Evolutionary conservation across 2,329 filamentous ascomycete species (phyloP), one percentile per base, ranked within the genome.

Genomic region (Fusarium miscanthi): DNA sequence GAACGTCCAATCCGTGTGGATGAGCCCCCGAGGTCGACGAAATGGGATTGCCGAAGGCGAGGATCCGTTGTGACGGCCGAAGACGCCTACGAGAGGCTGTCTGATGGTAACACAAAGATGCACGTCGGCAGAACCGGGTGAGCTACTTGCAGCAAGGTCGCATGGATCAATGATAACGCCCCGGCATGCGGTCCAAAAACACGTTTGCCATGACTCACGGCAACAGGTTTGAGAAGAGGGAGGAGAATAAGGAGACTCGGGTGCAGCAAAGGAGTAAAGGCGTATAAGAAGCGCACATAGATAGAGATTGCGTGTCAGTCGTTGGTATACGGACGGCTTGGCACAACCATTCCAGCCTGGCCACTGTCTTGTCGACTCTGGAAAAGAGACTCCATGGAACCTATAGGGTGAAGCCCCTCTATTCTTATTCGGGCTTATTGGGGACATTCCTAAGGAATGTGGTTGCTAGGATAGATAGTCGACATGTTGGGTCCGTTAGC

Each of bases 61-160:
- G 54, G 63, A 74, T 70, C 64, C 54, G 59, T 69, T 43, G 40
- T 37, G 66, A 63, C 59, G 51, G 67, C 48, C 46, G 56, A 66
- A 59, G 70, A 63, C 65, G 64, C 62, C 68, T 69, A 61, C 59
- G 58, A 68, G 54, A 75, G 58, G 56, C 64, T 74, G 72, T 57
- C 54, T 35, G 70, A 64, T 59, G 68, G 75, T 77, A 63, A 74
- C 75, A 77, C 75, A 59, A 73, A 70, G 60, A 72, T 45, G 66
- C 70, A 72, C 43, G 63, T 69, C 65, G 74, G 69, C 63, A 76
- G 61, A 69, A 37, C 63, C 58, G 64, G 66, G 59, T 59, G 68
- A 60, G 69, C 59, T 51, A 70, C 74, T 68, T 58, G 66, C 35
- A 54, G 53, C 25, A 42, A 38, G 46, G 68, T 31, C 37, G 66